phyloP scores from a whole-genome alignment of 257 asterid species.

The Leptodermis oblonga region DNA sequence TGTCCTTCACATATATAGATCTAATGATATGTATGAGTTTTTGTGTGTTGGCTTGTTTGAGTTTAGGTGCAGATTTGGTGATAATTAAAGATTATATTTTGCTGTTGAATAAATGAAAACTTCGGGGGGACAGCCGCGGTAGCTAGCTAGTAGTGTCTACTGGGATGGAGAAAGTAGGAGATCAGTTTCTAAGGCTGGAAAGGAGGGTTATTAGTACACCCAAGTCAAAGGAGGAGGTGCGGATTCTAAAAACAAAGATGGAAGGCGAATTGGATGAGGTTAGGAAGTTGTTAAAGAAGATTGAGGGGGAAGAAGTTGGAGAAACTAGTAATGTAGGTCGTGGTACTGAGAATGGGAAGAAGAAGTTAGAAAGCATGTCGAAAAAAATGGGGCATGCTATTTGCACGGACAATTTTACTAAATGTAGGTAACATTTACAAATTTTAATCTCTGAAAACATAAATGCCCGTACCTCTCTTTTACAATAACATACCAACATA shows the following conservation, averaged over 20 bases:
- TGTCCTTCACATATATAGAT: no score
- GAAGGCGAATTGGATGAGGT: slow-evolving; percentile 60
- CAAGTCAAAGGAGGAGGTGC: slow-evolving; percentile 60
- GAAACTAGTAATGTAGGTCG: slow-evolving; percentile 28
- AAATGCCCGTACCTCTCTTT: no score
- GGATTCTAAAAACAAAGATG: slow-evolving; percentile 63
- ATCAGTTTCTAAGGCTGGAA: slow-evolving; percentile 44
- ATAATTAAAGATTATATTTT: slow-evolving; percentile 5
- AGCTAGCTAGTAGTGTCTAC: no score
- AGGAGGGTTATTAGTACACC: slow-evolving; percentile 47
- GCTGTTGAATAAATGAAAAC: no score
- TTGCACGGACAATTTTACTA: no score
- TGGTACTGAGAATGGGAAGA: slow-evolving; percentile 25
- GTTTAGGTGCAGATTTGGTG: neutral
- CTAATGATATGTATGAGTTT: neutral
- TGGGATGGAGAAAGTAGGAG: no score
- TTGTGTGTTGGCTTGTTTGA: neutral
- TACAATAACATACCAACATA: no score
- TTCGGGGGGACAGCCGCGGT: no score
- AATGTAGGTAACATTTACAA: no score
- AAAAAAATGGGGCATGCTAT: slow-evolving; percentile 39
- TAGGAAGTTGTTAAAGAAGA: slow-evolving; percentile 58
- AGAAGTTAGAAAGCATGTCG: slow-evolving; percentile 42
- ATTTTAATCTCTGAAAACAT: no score
- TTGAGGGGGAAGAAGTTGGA: slow-evolving; percentile 47